Evolutionary conservation across 2,329 filamentous ascomycete species (phyloP).

Genomic region (Talaromyces sp.): DNA sequence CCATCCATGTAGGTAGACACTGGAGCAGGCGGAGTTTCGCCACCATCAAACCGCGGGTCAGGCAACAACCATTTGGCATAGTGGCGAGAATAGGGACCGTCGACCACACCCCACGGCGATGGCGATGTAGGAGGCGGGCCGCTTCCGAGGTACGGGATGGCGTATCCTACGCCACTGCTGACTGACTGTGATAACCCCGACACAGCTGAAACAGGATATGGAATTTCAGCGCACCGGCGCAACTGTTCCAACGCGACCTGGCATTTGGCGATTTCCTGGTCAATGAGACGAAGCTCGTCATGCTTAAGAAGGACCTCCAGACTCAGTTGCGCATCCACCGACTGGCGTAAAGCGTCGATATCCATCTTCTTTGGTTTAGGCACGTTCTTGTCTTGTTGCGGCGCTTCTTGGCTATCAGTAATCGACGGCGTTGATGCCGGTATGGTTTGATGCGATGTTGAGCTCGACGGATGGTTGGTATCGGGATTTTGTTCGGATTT

Average conservation of each 20-base stretch:
- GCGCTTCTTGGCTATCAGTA: constrained; percentile 5
- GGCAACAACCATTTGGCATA: constrained; percentile 94
- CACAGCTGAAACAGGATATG: constrained; percentile 69
- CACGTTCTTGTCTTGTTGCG: constrained; percentile 15
- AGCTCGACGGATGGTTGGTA: background rate
- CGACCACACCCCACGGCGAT: constrained; percentile 81
- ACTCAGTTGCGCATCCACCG: constrained; percentile 80
- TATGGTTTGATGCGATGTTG: background rate
- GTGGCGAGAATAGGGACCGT: constrained; percentile 90
- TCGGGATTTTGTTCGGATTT: background rate
- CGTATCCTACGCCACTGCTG: constrained; percentile 67
- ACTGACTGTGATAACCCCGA: constrained; percentile 58
- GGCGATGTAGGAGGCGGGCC: constrained; percentile 69
- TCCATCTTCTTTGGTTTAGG: constrained; percentile 21
- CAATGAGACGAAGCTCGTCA: constrained; percentile 85
- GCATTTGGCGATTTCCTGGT: constrained; percentile 94
- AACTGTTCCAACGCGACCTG: constrained; percentile 90
- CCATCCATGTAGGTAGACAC: constrained; percentile 53
- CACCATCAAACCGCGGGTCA: constrained; percentile 77
- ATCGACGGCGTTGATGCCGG: constrained; percentile 1
- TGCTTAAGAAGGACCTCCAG: constrained; percentile 92
- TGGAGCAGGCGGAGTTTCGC: constrained; percentile 26
- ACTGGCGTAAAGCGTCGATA: constrained; percentile 56
- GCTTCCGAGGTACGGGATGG: constrained; percentile 57
- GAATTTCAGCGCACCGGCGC: constrained; percentile 84